phyloP scores from a whole-genome alignment of 2,329 filamentous ascomycete species.

The Ascochyta rabiei region DNA sequence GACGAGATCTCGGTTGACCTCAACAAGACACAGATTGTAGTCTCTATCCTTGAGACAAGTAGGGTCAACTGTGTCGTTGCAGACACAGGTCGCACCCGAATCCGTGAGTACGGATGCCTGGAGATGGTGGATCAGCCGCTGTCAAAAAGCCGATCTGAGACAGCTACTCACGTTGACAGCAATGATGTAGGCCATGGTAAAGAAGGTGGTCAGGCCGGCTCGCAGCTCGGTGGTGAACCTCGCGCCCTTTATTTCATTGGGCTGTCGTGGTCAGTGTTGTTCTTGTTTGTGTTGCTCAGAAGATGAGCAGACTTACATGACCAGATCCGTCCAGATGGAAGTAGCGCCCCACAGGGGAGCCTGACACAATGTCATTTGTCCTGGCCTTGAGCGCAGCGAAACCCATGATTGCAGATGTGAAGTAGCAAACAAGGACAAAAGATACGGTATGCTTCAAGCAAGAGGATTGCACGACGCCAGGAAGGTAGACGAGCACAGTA shows the following conservation, averaged over 20 bases:
- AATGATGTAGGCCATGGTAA: slow-evolving; percentile 64
- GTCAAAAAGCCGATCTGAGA: slow-evolving; percentile 40
- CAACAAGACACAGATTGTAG: slow-evolving; percentile 67
- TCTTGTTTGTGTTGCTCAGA: background rate
- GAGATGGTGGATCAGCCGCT: slow-evolving; percentile 11
- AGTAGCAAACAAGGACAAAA: slow-evolving; percentile 1
- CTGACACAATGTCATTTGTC: slow-evolving; percentile 41
- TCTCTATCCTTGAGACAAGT: slow-evolving; percentile 61
- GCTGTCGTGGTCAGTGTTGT: slow-evolving; percentile 52
- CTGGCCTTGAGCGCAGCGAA: slow-evolving; percentile 20
- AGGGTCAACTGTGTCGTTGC: slow-evolving; percentile 58
- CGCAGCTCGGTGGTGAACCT: slow-evolving; percentile 83
- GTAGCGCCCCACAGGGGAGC: slow-evolving; percentile 45
- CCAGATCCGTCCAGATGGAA: slow-evolving; percentile 83
- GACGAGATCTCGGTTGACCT: slow-evolving; percentile 77
- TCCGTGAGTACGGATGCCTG: slow-evolving; percentile 68
- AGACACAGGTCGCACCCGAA: slow-evolving; percentile 77
- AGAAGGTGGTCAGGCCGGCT: slow-evolving; percentile 76
- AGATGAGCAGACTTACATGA: slow-evolving; percentile 65
- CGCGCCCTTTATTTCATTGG: slow-evolving; percentile 73
- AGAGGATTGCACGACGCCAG: slow-evolving; percentile 4
- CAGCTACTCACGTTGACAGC: slow-evolving; percentile 58
- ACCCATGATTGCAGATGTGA: slow-evolving; percentile 11
- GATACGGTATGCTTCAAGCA: slow-evolving; percentile 7
- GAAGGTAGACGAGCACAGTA: slow-evolving; percentile 10